Evolutionary conservation across 441 rosid species (phyloP), one percentile per base, ranked within the genome.

Genomic region (Erodium chrysanthum): DNA sequence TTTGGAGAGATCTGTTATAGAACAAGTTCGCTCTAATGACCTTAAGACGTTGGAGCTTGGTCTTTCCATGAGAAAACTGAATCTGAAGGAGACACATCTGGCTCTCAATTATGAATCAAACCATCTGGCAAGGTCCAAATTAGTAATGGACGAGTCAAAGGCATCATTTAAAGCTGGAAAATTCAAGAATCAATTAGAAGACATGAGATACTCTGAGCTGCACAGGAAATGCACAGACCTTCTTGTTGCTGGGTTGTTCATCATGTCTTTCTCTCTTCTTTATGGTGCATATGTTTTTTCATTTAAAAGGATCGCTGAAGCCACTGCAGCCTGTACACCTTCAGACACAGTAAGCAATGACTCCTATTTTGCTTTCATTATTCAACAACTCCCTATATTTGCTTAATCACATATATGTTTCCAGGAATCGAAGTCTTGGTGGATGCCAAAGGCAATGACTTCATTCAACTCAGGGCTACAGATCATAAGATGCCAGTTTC

Each of bases 11-110:
- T 87, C 83, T 20, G 27, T 89, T 48, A 37, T 75, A 61, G 96
- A 87, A 79, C 90, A 87, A 75, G 71, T 83, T 40, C 87, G 95
- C 61, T 85, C 87, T 18, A 92, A 95, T 76, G 86, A 95, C 78
- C 84, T 95, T 61, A 90, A 87, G 83, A 56, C 71, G n/a, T 8
- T 83, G 66, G 92, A 90, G 84, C 85, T 85, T 60, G 71, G 84
- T 78, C 80, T 90, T 71, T 64, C 74, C 3, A 78, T 81, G 86
- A 76, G 69, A 77, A 81, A 69, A 73, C 37, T 94, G 79, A 75
- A 69, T 65, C 66, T 87, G 71, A 85, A 88, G 73, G 82, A 90
- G 81, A 76, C 68, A 0, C 78, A 82, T 73, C 72, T 92, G 68
- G 82, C 82, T 69, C 74, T 88, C 64, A 79, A 66, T 31, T 48